Conservation (phyloP, 805 yeast species). For the Starmera amethionina region DNA sequence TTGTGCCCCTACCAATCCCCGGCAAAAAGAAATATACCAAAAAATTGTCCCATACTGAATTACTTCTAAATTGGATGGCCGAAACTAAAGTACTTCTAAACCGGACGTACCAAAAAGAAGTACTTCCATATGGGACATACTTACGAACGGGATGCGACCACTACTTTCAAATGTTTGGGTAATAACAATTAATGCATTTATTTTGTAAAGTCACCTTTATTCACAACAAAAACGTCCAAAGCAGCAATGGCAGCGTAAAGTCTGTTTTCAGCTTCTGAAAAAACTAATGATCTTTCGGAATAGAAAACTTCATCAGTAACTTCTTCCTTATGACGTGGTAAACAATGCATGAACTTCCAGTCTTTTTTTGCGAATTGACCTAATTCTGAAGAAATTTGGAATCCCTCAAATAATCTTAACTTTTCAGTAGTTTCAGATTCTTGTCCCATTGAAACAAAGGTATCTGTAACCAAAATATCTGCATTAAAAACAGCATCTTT, state of each 20-base stretch:
- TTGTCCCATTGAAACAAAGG: conserved; percentile 98
- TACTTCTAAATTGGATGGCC: no score
- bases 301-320: conserved; percentile 91
- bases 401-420: conserved; percentile 74
- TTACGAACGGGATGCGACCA: no score
- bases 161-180: no score
- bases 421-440: conserved; percentile 68
- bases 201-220: conserved; percentile 53
- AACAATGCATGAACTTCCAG: conserved; percentile 96
- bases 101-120: no score
- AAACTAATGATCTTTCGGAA: conserved; percentile 73
- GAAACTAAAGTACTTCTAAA: no score
- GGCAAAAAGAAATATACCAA: no score
- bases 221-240: conserved; percentile 79
- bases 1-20: no score
- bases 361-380: conserved; percentile 48
- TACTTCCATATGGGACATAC: no score
- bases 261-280: conserved; percentile 94
- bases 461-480: conserved; percentile 85
- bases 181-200: not conserved
- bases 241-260: conserved; percentile 94
- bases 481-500: conserved; percentile 63
- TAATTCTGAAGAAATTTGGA: conserved; percentile 68
- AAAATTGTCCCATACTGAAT: no score
- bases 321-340: conserved; percentile 93